Conservation (phyloP, 2,329 filamentous ascomycete genomes). For the Trichoderma koningii region DNA sequence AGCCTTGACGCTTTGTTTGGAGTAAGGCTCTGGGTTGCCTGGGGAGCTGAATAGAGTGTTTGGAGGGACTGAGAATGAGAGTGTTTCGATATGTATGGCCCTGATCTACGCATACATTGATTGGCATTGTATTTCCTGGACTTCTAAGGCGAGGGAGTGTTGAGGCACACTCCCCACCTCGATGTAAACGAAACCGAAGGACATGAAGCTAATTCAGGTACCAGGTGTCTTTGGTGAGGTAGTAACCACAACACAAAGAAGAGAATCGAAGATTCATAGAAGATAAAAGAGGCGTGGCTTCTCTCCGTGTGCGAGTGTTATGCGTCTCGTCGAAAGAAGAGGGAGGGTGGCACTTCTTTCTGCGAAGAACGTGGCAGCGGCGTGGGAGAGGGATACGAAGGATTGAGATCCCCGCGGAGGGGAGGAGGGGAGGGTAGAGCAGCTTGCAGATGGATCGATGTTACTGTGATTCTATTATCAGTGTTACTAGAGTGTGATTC, state of each 20-base stretch:
- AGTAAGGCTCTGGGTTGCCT: not conserved
- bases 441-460: slow-evolving; percentile 21
- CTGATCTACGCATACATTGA: too few species aligned
- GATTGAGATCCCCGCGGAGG: slow-evolving; percentile 12
- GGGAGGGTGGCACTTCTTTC: slow-evolving; percentile 20
- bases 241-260: not conserved
- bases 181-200: not conserved
- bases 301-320: not conserved
- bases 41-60: too few species aligned
- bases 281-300: not conserved
- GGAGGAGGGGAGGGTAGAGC: not conserved
- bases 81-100: too few species aligned
- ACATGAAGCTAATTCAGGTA: slow-evolving; percentile 6
- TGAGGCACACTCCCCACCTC: not conserved
- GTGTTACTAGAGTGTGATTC: too few species aligned
- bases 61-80: too few species aligned
- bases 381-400: slow-evolving; percentile 19
- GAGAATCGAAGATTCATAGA: not conserved
- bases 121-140: too few species aligned
- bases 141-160: not conserved
- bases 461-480: not conserved
- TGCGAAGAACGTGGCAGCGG: slow-evolving; percentile 18
- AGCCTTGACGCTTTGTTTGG: not conserved
- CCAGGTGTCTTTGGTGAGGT: slow-evolving; percentile 10
- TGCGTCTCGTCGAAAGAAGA: not conserved